A percentile compares a stretch with the other conserved stretches of the same genome.
Conservation (phyloP, 2,329 filamentous ascomycete species). For the Monilinia fructigena region DNA sequence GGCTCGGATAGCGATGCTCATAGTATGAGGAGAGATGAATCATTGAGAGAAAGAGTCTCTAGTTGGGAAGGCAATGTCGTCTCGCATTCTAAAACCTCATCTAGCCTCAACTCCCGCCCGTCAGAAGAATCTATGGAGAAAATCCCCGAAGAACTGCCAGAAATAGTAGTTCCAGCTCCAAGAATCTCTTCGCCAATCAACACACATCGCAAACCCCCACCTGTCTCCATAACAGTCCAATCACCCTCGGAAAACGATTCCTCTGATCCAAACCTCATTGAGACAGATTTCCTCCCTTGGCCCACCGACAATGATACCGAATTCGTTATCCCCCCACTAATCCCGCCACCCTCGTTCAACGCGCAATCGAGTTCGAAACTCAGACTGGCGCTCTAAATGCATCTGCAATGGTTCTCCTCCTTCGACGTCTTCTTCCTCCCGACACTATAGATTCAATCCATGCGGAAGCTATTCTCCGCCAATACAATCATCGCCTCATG, state of each 20-base stretch:
- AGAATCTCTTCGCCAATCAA: conserved; percentile 29
- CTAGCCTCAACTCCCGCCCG: conserved; percentile 26
- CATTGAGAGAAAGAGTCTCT: conserved; percentile 34
- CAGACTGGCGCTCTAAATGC: conserved; percentile 57
- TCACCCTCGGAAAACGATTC: conserved; percentile 23
- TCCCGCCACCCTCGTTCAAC: conserved; percentile 53
- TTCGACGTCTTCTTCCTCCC: conserved; percentile 56
- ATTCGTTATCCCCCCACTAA: conserved; percentile 56
- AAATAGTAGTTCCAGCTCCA: neutral
- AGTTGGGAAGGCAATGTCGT: conserved; percentile 38
- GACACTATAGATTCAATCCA: conserved; percentile 55
- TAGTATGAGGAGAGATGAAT: conserved; percentile 25
- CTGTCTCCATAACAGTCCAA: neutral
- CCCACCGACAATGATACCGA: conserved; percentile 54
- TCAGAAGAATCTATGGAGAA: conserved; percentile 21
- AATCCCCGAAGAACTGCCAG: conserved; percentile 13
- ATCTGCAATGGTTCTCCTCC: conserved; percentile 59
- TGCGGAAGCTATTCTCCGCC: conserved; percentile 55
- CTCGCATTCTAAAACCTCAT: conserved; percentile 24
- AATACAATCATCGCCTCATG: conserved; percentile 60
- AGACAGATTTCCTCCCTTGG: conserved; percentile 61
- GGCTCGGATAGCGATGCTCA: conserved; percentile 39
- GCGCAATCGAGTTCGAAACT: conserved; percentile 56
- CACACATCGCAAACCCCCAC: conserved; percentile 28
- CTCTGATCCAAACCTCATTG: conserved; percentile 45